Evolutionary conservation across 805 yeast species (phyloP).

Genomic region (Candida andamanensis): DNA sequence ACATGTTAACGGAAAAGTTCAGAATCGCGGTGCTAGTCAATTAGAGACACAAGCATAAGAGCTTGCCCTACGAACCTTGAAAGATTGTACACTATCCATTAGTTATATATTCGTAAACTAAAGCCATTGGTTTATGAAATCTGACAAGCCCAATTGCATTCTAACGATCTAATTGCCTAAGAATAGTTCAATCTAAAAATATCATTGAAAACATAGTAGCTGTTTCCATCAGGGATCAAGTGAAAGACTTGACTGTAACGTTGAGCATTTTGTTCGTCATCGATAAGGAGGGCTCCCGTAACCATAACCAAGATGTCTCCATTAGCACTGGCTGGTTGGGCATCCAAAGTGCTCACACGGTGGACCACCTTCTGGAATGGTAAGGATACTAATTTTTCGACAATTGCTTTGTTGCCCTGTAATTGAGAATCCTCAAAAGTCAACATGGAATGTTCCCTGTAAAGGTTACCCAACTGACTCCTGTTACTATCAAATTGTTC

Average conservation of each 20-base stretch:
- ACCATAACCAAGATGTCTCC: constrained; percentile 96
- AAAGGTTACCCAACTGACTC: constrained; percentile 84
- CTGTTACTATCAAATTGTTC: constrained; percentile 92
- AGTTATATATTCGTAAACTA: no score
- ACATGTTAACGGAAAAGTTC: no score
- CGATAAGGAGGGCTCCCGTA: constrained; percentile 89
- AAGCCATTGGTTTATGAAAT: neutral
- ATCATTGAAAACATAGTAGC: constrained; percentile 93
- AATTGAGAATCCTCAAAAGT: constrained; percentile 92
- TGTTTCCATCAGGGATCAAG: constrained; percentile 84
- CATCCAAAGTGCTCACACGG: constrained; percentile 91
- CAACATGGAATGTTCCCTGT: constrained; percentile 96
- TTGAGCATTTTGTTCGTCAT: constrained; percentile 93
- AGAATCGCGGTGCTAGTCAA: no score
- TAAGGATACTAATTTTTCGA: constrained; percentile 82
- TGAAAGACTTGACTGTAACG: constrained; percentile 98
- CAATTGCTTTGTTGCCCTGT: constrained; percentile 90
- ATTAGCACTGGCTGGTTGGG: constrained; percentile 92
- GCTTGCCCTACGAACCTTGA: no score
- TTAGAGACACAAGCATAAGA: no score
- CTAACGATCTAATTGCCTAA: constrained; percentile 20
- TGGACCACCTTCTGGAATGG: constrained; percentile 93
- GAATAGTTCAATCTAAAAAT: constrained; percentile 92
- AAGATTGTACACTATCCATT: no score
- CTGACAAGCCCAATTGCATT: no score